Percentiles rank a stretch among this genome's conserved stretches.
Evolutionary conservation across 1,139 yeast species (phyloP).

Genomic region (Blastobotrys persicus): DNA sequence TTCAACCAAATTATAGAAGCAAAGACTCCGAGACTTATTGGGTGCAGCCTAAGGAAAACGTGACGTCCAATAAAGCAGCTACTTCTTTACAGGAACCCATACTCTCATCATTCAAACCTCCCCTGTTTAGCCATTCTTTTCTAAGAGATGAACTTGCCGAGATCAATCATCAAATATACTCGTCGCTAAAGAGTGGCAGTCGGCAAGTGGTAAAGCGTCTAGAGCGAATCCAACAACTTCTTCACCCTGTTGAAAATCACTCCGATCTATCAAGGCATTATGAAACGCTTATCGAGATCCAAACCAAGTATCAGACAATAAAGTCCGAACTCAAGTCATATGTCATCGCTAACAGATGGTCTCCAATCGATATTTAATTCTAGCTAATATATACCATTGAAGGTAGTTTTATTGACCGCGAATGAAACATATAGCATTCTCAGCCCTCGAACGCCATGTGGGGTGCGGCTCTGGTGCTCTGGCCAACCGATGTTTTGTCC

Average conservation of each 20-base stretch:
- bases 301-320: not conserved
- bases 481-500: no score
- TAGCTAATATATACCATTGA: no score
- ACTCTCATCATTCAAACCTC: not conserved
- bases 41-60: not conserved
- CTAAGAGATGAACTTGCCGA: not conserved
- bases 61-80: not conserved
- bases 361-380: not conserved
- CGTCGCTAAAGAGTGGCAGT: not conserved
- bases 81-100: not conserved
- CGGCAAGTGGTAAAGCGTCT: not conserved
- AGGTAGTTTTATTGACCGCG: no score
- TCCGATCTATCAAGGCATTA: not conserved
- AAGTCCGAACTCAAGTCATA: not conserved
- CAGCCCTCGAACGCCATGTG: no score
- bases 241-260: not conserved
- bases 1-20: no score
- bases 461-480: no score
- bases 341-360: not conserved
- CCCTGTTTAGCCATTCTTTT: not conserved
- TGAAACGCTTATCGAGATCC: not conserved
- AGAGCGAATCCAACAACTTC: not conserved
- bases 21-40: no score
- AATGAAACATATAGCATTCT: no score
- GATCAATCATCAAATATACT: slow-evolving; percentile 1